These are phyloP conservation scores for Arthrobotrys musiformis DNA, from an alignment of 2,329 filamentous ascomycete species.

Conservation along the genomic window DNA sequence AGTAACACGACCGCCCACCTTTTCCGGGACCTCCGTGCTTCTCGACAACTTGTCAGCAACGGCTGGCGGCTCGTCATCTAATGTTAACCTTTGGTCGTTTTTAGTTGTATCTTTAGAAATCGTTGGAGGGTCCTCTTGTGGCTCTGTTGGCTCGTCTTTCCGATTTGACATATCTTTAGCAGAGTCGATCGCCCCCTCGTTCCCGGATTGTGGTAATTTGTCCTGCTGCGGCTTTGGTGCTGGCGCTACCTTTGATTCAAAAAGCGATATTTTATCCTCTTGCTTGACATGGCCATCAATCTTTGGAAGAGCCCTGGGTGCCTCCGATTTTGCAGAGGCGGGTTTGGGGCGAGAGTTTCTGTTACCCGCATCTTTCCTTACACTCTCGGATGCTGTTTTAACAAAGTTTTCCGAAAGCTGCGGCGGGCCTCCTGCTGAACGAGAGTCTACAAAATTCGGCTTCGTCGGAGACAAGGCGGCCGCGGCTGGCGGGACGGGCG, in stretches of 20 bases:
- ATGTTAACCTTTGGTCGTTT: constrained; percentile 1
- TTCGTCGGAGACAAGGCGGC: constrained; percentile 32
- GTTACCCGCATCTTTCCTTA: constrained; percentile 7
- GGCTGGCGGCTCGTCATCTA: not conserved
- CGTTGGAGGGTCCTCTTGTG: not conserved
- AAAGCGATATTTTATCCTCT: constrained; percentile 28
- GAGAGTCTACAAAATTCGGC: constrained; percentile 30
- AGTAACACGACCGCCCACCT: not conserved
- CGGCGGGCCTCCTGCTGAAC: not conserved
- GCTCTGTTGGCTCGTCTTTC: not conserved
- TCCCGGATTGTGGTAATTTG: not conserved
- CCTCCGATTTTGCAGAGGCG: constrained; percentile 26
- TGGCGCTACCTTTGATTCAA: constrained; percentile 17
- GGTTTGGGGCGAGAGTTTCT: constrained; percentile 36
- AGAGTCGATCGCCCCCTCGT: not conserved
- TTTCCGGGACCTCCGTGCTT: constrained; percentile 6
- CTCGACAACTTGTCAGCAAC: constrained; percentile 1
- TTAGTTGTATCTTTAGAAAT: not conserved
- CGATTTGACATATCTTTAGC: not conserved
- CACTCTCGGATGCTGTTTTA: not conserved
- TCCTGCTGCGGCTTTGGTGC: constrained; percentile 8
- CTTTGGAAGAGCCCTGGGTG: not conserved
- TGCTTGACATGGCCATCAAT: constrained; percentile 29
- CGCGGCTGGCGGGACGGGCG: constrained; percentile 8
- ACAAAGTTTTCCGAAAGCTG: not conserved